phyloP scores from a whole-genome alignment of 202 grass and related monocot genomes.

The Panicum hallii region DNA sequence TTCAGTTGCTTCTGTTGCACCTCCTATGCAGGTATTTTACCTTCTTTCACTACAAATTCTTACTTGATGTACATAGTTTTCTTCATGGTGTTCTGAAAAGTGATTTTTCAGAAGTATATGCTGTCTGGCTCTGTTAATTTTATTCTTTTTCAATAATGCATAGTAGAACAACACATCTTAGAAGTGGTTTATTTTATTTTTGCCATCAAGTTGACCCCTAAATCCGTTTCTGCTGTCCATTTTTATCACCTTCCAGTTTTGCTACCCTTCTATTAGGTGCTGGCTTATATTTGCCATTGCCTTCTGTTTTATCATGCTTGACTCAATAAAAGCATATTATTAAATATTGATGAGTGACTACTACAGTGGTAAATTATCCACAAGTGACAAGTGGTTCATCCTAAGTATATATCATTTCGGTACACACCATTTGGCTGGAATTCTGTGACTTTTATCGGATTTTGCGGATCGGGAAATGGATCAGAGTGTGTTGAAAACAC shows the following conservation, averaged over 20 bases:
- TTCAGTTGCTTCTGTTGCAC: conserved; percentile 50
- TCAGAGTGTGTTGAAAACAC: neutral
- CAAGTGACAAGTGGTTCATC: neutral
- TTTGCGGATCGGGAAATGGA: too few relatives aligned
- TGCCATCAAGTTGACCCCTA: neutral
- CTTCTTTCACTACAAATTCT: conserved; percentile 15
- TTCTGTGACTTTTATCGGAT: neutral
- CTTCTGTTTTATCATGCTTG: neutral
- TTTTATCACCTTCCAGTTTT: neutral
- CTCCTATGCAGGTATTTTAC: conserved; percentile 76
- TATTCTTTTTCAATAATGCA: neutral
- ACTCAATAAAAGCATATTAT: neutral
- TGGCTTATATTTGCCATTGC: neutral
- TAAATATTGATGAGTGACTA: neutral
- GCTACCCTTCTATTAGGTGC: neutral
- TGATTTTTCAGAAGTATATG: conserved; percentile 31
- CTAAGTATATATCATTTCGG: neutral
- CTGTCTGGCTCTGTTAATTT: conserved; percentile 18
- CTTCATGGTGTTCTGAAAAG: neutral
- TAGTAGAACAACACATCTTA: neutral
- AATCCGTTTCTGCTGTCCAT: neutral
- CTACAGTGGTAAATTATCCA: neutral
- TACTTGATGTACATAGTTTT: conserved; percentile 26
- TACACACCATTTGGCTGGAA: neutral
- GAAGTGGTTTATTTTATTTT: neutral